These are phyloP conservation scores for Arthroderma uncinatum DNA, from an alignment of 2,329 filamentous ascomycete species.

Conservation along the genomic window DNA sequence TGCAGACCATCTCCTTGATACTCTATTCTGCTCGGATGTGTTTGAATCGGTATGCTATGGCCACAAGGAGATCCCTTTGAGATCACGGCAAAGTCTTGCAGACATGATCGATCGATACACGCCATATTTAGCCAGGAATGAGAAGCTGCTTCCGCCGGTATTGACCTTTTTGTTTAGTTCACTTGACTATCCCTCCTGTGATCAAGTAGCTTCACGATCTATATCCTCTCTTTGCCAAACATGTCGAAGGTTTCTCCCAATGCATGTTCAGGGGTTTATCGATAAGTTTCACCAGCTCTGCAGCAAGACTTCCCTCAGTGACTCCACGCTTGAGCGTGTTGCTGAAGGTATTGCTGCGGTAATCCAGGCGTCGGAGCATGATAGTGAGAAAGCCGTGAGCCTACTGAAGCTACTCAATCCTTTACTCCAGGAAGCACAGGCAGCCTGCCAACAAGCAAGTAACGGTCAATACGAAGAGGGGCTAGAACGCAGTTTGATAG, in stretches of 20 bases:
- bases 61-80: slow-evolving; percentile 25
- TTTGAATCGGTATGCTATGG: slow-evolving; percentile 27
- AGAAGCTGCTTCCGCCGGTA: slow-evolving; percentile 29
- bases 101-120: slow-evolving; percentile 36
- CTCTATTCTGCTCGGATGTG: slow-evolving; percentile 30
- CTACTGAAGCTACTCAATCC: slow-evolving; percentile 30
- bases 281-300: slow-evolving; percentile 32
- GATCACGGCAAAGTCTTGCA: slow-evolving; percentile 32
- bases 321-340: slow-evolving; percentile 32
- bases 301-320: slow-evolving; percentile 27
- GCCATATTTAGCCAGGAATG: slow-evolving; percentile 35
- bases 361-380: slow-evolving; percentile 30
- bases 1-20: slow-evolving; percentile 31
- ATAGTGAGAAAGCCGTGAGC: slow-evolving; percentile 31
- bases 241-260: slow-evolving; percentile 31
- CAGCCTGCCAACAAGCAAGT: slow-evolving; percentile 24
- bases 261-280: slow-evolving; percentile 35
- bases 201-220: slow-evolving; percentile 33
- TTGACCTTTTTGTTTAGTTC: slow-evolving; percentile 38
- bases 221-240: slow-evolving; percentile 36
- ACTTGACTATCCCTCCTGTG: slow-evolving; percentile 31
- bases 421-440: slow-evolving; percentile 27
- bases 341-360: slow-evolving; percentile 37
- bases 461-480: slow-evolving; percentile 26
- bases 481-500: slow-evolving; percentile 25